These are phyloP conservation scores for Oryza brachyantha DNA, from an alignment of 176 grass and related monocot species.

Conservation along the genomic window DNA sequence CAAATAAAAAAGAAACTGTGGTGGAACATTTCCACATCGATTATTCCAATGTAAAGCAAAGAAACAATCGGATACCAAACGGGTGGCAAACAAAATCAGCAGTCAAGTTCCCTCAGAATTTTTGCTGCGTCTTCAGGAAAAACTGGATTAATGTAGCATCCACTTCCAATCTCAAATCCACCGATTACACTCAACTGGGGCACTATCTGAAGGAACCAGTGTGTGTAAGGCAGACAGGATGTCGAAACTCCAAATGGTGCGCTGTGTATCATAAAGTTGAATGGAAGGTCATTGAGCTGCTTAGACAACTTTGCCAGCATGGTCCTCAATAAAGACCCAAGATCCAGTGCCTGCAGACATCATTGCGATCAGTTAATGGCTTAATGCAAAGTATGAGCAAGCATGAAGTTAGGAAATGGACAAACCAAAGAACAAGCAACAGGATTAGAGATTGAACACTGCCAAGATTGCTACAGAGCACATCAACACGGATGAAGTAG, in stretches of 20 bases:
- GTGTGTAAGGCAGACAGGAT: constrained; percentile 50
- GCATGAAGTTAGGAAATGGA: no score
- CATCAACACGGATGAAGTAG: background rate
- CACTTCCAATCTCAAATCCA: constrained; percentile 90
- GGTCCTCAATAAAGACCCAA: constrained; percentile 63
- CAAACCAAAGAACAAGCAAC: background rate
- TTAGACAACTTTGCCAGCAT: constrained; percentile 81
- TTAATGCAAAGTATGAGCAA: no score
- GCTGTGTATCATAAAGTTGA: constrained; percentile 88
- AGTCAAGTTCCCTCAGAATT: constrained; percentile 71
- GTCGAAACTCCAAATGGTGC: constrained; percentile 49
- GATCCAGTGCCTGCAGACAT: constrained; percentile 65
- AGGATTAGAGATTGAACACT: background rate
- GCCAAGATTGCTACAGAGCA: background rate
- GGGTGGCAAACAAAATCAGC: constrained; percentile 34
- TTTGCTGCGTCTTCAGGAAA: constrained; percentile 93
- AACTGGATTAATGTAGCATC: constrained; percentile 94
- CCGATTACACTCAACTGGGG: constrained; percentile 68
- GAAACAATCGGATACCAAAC: background rate
- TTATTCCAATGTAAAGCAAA: background rate
- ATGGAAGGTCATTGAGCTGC: constrained; percentile 82
- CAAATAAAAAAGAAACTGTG: background rate
- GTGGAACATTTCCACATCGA: background rate
- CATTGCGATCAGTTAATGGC: background rate
- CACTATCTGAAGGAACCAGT: constrained; percentile 94